Conservation (phyloP, 306 rosid species). For the Prunus mira region DNA sequence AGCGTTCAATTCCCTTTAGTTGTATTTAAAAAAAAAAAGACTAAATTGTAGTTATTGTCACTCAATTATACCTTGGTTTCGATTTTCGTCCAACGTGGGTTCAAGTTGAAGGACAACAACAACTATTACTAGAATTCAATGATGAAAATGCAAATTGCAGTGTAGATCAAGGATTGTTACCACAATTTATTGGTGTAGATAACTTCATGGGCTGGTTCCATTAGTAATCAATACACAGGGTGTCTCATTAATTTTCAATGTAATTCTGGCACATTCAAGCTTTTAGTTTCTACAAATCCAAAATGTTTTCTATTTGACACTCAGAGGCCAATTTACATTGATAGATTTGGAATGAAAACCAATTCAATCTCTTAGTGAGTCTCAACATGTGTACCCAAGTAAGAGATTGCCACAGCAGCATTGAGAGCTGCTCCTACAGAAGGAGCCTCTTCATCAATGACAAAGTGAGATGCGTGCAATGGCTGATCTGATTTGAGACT, state of each 20-base stretch:
- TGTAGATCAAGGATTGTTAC: too few species aligned
- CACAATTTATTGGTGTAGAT: not conserved
- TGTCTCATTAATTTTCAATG: too few species aligned
- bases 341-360: not conserved
- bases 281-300: not conserved
- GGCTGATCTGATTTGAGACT: slow-evolving; percentile 21
- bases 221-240: not conserved
- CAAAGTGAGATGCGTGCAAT: slow-evolving; percentile 37
- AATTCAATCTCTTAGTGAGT: not conserved
- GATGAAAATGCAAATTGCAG: too few species aligned
- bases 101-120: too few species aligned
- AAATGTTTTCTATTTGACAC: too few species aligned
- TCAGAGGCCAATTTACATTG: not conserved
- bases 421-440: slow-evolving; percentile 53
- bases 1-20: too few species aligned
- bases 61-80: too few species aligned
- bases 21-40: too few species aligned
- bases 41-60: too few species aligned
- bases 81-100: too few species aligned
- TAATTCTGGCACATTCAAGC: not conserved
- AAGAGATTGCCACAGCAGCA: slow-evolving; percentile 48
- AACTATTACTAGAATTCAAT: too few species aligned
- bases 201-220: not conserved
- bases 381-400: slow-evolving; percentile 22
- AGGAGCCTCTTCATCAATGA: slow-evolving; percentile 44